Base-by-base conservation (phyloP, 164 flowering plant genomes). In the Aristolochia fimbriata region DNA sequence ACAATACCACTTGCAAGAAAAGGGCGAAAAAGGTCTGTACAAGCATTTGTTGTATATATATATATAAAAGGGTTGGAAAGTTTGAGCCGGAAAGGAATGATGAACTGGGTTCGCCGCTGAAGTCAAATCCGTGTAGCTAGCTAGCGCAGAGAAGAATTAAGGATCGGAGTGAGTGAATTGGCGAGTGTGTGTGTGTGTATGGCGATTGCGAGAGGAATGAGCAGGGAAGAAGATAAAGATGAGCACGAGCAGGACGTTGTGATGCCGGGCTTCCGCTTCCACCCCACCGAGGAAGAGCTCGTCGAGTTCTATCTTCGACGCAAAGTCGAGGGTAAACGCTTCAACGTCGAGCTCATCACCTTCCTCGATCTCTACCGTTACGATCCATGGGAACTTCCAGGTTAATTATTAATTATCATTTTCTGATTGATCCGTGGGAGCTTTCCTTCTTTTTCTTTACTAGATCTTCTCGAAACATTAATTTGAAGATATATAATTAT, bases 361-460 rank as follows among this genome's bases (percentile, higher is more conserved):
- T 86, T 81, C 57, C 82, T 93, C 37, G 97, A 93, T 72, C 95
- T 93, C 61, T 93, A 90, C 73, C 91, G 93, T 71, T 85, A 85
- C 47, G 99, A 93, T 79, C 99, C 99, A 22, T 93, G 99, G 99
- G 99, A 93, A 59, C 97, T 93, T 62, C 99, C 99, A 56, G 97
- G 99, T 93, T 71, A 15, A 3, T 10, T 3, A 15, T 24, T 52
- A 16, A 6, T 67, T n/a, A n/a, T n/a, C n/a, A n/a, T n/a, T n/a
- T n/a, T n/a, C n/a, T n/a, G n/a, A n/a, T n/a, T n/a, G n/a, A n/a
- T n/a, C n/a, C n/a, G n/a, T n/a, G n/a, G n/a, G n/a, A n/a, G n/a
- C n/a, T 9, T n/a, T 33, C 21, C 31, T 43, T 23, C 7, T 41
- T 62, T 15, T 24, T 21, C 27, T 15, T 5, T n/a, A n/a, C n/a